phyloP scores from a whole-genome alignment of 441 rosid genomes.

The Iberis amara region DNA sequence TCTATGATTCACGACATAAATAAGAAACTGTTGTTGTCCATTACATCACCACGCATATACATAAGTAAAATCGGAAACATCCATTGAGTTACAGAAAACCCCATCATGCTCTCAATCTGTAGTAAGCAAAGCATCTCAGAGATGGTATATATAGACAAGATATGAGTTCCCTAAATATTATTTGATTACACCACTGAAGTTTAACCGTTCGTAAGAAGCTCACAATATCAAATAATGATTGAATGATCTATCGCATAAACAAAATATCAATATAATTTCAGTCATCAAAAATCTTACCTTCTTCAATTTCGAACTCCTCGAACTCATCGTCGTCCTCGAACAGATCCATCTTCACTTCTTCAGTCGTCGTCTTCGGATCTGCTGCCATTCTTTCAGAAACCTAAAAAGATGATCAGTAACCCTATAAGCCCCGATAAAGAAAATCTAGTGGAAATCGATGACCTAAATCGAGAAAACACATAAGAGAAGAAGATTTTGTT shows the following conservation, averaged over 20 bases:
- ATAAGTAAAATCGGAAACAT: neutral
- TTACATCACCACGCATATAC: neutral
- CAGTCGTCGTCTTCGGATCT: slow-evolving; percentile 55
- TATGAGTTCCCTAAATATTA: neutral
- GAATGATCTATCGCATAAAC: neutral
- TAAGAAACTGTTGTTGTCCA: neutral
- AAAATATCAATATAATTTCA: neutral
- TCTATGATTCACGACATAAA: neutral
- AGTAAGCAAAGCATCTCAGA: neutral
- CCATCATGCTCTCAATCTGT: neutral
- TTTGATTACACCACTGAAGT: neutral
- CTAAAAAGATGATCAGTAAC: slow-evolving; percentile 14
- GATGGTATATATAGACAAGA: neutral
- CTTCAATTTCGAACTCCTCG: slow-evolving; percentile 77
- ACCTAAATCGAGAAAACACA: neutral
- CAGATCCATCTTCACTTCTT: slow-evolving; percentile 67
- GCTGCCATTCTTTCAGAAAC: slow-evolving; percentile 45
- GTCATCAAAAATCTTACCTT: slow-evolving; percentile 37
- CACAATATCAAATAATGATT: neutral
- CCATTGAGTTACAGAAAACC: neutral
- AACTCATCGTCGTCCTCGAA: slow-evolving; percentile 96
- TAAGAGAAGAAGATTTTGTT: too few species aligned
- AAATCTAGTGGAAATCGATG: neutral
- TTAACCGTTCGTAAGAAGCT: neutral
- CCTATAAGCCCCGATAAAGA: neutral